Evolutionary conservation across 495 filamentous ascomycete species (phyloP).

Genomic region (Penicillium simplicissimum): DNA sequence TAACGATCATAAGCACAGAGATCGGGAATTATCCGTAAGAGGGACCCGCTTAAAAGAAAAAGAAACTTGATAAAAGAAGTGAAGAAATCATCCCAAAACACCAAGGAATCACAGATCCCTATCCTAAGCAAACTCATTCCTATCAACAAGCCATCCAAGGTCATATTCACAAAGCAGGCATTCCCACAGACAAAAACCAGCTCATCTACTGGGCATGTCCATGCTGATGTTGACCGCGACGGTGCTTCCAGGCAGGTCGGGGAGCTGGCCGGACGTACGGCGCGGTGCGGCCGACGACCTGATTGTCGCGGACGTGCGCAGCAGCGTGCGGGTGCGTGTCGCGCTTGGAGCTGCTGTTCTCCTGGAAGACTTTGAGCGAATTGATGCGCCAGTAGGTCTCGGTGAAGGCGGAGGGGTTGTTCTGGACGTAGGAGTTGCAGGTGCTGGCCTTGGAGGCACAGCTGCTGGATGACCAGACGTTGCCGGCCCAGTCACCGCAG

Average conservation of each 20-base stretch:
- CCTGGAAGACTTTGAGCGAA: conserved; percentile 60
- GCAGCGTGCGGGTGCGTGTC: conserved; percentile 7
- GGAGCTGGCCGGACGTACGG: conserved; percentile 9
- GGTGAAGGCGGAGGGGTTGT: conserved; percentile 60
- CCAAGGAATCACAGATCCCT: conserved; percentile 11
- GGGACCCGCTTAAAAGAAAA: conserved; percentile 4
- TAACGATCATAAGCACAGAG: conserved; percentile 7
- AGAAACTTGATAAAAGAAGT: not conserved
- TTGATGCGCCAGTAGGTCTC: conserved; percentile 70
- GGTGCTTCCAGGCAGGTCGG: conserved; percentile 14
- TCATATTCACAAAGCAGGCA: not conserved
- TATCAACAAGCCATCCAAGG: not conserved
- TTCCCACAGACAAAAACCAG: not conserved
- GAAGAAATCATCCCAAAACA: not conserved
- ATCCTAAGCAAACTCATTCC: not conserved
- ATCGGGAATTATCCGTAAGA: not conserved
- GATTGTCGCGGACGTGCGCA: conserved; percentile 1
- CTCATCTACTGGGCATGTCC: conserved; percentile 2
- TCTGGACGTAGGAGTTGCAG: conserved; percentile 62
- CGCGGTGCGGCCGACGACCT: conserved; percentile 6
- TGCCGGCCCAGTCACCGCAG: conserved; percentile 65
- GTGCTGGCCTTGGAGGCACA: conserved; percentile 45
- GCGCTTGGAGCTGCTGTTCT: conserved; percentile 14
- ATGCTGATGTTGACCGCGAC: conserved; percentile 13
- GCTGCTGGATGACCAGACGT: conserved; percentile 36